A percentile compares a stretch with the other conserved stretches of the same genome.
These are phyloP conservation scores for Fusarium compactum DNA, from an alignment of 2,329 filamentous ascomycete genomes.

Conservation along the genomic window DNA sequence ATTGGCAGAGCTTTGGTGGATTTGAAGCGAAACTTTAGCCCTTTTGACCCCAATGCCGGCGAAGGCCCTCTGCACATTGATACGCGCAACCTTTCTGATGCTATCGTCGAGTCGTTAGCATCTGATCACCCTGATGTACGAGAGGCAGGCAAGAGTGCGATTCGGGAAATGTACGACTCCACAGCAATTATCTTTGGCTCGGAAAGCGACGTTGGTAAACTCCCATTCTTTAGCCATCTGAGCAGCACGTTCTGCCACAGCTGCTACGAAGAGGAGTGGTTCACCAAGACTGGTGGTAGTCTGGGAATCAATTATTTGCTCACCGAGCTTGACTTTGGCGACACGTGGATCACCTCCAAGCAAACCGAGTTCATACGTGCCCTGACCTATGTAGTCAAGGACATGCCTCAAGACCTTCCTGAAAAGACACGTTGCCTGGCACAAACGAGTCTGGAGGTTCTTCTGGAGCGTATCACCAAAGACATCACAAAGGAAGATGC, in stretches of 20 bases:
- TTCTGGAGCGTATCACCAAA: conserved; percentile 83
- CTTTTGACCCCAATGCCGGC: conserved; percentile 86
- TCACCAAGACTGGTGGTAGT: conserved; percentile 93
- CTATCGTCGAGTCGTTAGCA: conserved; percentile 88
- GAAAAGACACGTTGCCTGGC: conserved; percentile 88
- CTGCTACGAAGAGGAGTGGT: conserved; percentile 99
- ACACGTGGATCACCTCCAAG: conserved; percentile 83
- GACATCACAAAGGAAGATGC: conserved; percentile 82
- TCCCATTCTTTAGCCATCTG: conserved; percentile 88
- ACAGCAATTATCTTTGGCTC: conserved; percentile 84
- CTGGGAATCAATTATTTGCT: conserved; percentile 90
- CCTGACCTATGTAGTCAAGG: conserved; percentile 97
- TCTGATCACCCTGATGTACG: conserved; percentile 85
- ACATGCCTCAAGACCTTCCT: conserved; percentile 94
- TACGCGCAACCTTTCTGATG: conserved; percentile 86
- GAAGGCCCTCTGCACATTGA: conserved; percentile 91
- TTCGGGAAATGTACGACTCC: conserved; percentile 82
- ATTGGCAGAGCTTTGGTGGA: conserved; percentile 87
- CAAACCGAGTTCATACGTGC: conserved; percentile 90
- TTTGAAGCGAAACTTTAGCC: conserved; percentile 78
- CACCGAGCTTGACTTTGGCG: conserved; percentile 85
- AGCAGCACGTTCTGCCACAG: conserved; percentile 90
- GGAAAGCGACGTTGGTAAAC: conserved; percentile 75
- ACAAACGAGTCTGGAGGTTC: conserved; percentile 82
- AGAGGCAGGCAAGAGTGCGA: conserved; percentile 82